These are phyloP conservation scores for Furcasterigmium furcatum DNA, from an alignment of 2,329 filamentous ascomycete genomes.

Conservation along the genomic window DNA sequence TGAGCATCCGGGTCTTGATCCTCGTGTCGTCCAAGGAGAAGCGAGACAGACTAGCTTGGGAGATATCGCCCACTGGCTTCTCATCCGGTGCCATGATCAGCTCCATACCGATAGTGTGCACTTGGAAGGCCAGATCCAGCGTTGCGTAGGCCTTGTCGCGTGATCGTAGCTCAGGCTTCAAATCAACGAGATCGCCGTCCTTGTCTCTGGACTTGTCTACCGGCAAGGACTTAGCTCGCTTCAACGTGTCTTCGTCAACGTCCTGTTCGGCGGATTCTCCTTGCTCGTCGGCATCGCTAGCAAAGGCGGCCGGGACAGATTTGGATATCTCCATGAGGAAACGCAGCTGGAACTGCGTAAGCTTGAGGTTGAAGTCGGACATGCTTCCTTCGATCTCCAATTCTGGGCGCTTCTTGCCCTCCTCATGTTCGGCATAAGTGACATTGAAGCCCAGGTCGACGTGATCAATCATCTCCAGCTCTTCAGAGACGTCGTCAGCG, in stretches of 20 bases:
- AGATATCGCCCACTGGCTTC: slow-evolving; percentile 73
- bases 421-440: slow-evolving; percentile 83
- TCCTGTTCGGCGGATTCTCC: slow-evolving; percentile 74
- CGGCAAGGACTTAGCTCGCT: slow-evolving; percentile 37
- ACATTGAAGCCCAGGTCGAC: slow-evolving; percentile 93
- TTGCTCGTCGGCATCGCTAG: slow-evolving; percentile 66
- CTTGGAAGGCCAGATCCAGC: slow-evolving; percentile 86
- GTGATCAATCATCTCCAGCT: slow-evolving; percentile 94
- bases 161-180: slow-evolving; percentile 68
- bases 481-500: slow-evolving; percentile 66
- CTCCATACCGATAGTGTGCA: slow-evolving; percentile 84
- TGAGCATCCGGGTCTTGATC: slow-evolving; percentile 89
- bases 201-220: slow-evolving; percentile 27
- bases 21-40: slow-evolving; percentile 94
- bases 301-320: slow-evolving; percentile 85
- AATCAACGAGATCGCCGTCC: slow-evolving; percentile 45
- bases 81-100: slow-evolving; percentile 74
- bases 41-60: slow-evolving; percentile 80
- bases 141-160: slow-evolving; percentile 81
- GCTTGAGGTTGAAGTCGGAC: slow-evolving; percentile 85
- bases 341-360: slow-evolving; percentile 89
- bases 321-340: slow-evolving; percentile 85
- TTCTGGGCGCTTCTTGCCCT: slow-evolving; percentile 77
- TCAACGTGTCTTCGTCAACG: slow-evolving; percentile 56
- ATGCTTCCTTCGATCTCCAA: slow-evolving; percentile 88